Evolutionary conservation across 306 rosid species (phyloP).

Genomic region (Crotalaria pallida): DNA sequence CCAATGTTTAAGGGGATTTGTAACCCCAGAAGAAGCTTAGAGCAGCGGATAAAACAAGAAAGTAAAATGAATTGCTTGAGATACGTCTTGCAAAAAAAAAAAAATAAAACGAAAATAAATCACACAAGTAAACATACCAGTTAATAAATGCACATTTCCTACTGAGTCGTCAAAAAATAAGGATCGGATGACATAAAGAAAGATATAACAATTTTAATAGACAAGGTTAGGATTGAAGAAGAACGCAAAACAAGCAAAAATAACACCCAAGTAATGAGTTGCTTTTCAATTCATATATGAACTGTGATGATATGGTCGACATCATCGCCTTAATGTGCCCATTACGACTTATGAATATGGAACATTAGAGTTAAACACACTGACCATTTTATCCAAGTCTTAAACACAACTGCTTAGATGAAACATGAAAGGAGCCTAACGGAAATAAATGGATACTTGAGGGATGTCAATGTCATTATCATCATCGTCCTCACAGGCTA

Average conservation of each 20-base stretch:
- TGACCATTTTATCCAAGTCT: constrained; percentile 20
- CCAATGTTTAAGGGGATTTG: background rate
- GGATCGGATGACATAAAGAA: no score
- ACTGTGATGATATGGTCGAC: background rate
- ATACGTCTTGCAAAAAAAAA: background rate
- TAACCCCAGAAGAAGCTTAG: background rate
- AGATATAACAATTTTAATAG: background rate
- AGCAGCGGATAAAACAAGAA: background rate
- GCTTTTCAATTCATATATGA: constrained; percentile 18
- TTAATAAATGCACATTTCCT: no score
- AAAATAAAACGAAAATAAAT: background rate
- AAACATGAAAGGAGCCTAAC: constrained; percentile 42
- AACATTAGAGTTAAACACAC: background rate
- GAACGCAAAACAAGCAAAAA: background rate
- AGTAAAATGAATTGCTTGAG: background rate
- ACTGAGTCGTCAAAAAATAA: no score
- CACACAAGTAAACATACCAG: background rate
- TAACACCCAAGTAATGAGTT: background rate
- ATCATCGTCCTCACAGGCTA: constrained; percentile 83
- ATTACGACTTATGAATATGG: background rate
- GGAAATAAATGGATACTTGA: constrained; percentile 64
- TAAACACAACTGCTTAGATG: constrained; percentile 1
- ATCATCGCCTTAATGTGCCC: background rate
- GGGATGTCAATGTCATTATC: constrained; percentile 82
- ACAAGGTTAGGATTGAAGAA: no score